These are phyloP conservation scores for Agaricus blazei DNA, from an alignment of 768 basidiomycete species.

Conservation along the genomic window DNA sequence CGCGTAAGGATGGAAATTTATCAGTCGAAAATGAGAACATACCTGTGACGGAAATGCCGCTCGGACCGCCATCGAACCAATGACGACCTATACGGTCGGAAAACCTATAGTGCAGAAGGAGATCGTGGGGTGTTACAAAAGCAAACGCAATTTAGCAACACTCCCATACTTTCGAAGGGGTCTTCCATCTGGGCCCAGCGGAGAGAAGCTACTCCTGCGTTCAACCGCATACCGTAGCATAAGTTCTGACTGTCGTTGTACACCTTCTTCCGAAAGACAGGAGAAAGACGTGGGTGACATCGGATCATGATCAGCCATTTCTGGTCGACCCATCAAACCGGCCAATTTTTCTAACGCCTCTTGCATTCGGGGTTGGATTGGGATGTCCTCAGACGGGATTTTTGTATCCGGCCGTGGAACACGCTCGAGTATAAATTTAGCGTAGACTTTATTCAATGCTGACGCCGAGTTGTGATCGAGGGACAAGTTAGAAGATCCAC, in stretches of 20 bases:
- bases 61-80: conserved; percentile 58
- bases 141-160: neutral
- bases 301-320: conserved; percentile 47
- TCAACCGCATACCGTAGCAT: conserved; percentile 43
- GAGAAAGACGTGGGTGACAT: conserved; percentile 65
- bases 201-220: conserved; percentile 44
- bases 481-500: conserved; percentile 50
- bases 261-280: conserved; percentile 47
- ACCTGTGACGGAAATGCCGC: conserved; percentile 55
- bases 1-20: neutral
- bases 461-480: conserved; percentile 52
- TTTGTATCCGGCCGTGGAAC: conserved; percentile 48
- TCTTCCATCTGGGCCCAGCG: conserved; percentile 51
- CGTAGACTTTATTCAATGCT: conserved; percentile 58
- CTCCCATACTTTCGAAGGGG: conserved; percentile 55
- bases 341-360: conserved; percentile 49
- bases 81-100: conserved; percentile 55
- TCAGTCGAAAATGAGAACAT: conserved; percentile 3
- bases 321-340: conserved; percentile 40
- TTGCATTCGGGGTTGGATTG: conserved; percentile 45
- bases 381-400: conserved; percentile 28
- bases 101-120: conserved; percentile 24
- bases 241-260: conserved; percentile 46
- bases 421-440: conserved; percentile 51
- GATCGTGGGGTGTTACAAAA: conserved; percentile 3